These are phyloP conservation scores for Ramaria rubella DNA, from an alignment of 768 basidiomycete species.

Conservation along the genomic window DNA sequence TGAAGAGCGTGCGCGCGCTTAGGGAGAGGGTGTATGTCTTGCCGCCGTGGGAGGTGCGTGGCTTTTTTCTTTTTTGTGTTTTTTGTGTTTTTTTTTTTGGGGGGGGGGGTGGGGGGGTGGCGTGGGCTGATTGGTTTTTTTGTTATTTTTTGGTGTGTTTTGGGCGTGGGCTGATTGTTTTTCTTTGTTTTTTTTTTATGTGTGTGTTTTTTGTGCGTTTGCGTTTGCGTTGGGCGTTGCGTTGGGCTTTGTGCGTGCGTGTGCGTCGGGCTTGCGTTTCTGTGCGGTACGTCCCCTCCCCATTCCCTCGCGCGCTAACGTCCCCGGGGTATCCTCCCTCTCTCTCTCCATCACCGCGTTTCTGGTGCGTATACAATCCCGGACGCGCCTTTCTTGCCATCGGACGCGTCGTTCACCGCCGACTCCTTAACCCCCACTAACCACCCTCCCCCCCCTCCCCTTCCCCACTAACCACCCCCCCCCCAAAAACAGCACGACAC, in stretches of 20 bases:
- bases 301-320: conserved; percentile 26
- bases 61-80: not conserved
- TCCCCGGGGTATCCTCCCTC: too few species aligned
- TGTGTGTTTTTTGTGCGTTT: too few species aligned
- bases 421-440: not conserved
- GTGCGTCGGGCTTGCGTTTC: conserved; percentile 49
- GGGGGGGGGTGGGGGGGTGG: too few species aligned
- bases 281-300: not conserved
- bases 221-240: too few species aligned
- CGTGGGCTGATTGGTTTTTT: too few species aligned
- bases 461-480: not conserved
- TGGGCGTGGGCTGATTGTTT: too few species aligned
- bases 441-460: not conserved
- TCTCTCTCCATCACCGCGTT: not conserved
- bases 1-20: not conserved
- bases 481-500: conserved; percentile 64
- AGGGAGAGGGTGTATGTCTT: conserved; percentile 8
- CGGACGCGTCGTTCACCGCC: conserved; percentile 30
- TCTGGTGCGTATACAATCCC: not conserved
- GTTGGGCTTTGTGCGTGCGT: too few species aligned
- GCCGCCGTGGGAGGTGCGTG: conserved; percentile 6
- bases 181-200: not conserved
- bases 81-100: not conserved
- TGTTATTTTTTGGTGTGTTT: too few species aligned
- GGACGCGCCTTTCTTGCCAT: conserved; percentile 38